Base-by-base conservation (phyloP, 345 rosid species). In the Lenwebbia sp. region DNA sequence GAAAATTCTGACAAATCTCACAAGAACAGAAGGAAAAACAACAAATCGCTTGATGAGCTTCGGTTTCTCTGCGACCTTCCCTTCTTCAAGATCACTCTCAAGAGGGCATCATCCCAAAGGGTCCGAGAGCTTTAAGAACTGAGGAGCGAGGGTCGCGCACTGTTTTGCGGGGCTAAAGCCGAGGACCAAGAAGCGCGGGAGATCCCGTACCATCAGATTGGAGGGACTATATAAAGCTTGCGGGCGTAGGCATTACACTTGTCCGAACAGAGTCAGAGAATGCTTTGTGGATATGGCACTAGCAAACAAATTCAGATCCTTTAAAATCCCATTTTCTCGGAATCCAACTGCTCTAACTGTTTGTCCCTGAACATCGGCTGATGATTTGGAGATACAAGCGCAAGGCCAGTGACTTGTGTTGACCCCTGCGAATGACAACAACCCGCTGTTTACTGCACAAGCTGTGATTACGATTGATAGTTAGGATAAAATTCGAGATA, bases 1-100 rank as follows among this genome's bases (percentile, higher is more conserved):
- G 88, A 83, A 19, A 76, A 87, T 5, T 87, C 89, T 50, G 57
- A 89, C 92, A 82, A 74, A 74, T 88, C 84, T 85, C 26, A 9
- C 56, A 4, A 12, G 56, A 83, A 28, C 57, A 65, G 8, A 30
- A 65, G 5, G 22, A 7, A 70, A 70, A 14, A 19, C 12, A 41
- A 53, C 54, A 53, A 52, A 70, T 70, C 81, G 13, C 47, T 70
- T 10, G 1, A 70, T 25, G 26, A 19, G 47, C 47, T 37, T 37
- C 47, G 10, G 81, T 70, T 70, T 21, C 81, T 37, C 22, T 41
- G 81, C 23, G 81, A 21, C 25, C 81, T 70, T 70, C 81, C 47
- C 40, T 4, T 70, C 78, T 37, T 11, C 47, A 17, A 33, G 47
- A 70, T 0, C 25, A 70, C 25, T 70, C 19, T 70, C 25, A 40